Percentiles rank a stretch among this genome's conserved stretches.
phyloP scores from a whole-genome alignment of 1,284 basidiomycete genomes.

The Ceratobasidium theobromae region DNA sequence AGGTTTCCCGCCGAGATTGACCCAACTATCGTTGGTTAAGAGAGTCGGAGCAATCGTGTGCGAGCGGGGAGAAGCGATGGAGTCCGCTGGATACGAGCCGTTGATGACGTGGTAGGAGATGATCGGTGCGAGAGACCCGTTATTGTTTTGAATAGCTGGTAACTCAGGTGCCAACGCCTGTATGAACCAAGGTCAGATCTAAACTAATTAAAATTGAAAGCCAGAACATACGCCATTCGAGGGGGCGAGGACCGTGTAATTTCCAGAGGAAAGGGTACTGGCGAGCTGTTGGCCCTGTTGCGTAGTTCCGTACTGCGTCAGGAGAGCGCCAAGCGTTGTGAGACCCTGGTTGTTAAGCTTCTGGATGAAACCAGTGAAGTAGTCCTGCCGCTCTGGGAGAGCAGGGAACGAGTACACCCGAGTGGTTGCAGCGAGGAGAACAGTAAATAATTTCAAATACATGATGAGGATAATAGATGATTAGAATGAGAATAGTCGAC shows the following conservation, averaged over 20 bases:
- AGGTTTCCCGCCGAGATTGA: slow-evolving; percentile 42
- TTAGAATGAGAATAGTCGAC: neutral
- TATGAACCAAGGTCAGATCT: slow-evolving; percentile 44
- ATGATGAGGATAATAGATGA: slow-evolving; percentile 6
- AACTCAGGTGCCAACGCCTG: slow-evolving; percentile 44
- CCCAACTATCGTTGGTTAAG: slow-evolving; percentile 38
- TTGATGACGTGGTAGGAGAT: slow-evolving; percentile 44
- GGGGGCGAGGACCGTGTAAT: slow-evolving; percentile 47
- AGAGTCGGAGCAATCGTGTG: slow-evolving; percentile 28
- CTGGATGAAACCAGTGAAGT: slow-evolving; percentile 12
- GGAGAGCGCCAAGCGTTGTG: slow-evolving; percentile 40
- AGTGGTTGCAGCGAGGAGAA: slow-evolving; percentile 2
- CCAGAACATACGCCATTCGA: slow-evolving; percentile 43
- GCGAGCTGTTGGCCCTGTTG: slow-evolving; percentile 41
- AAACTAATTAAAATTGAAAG: slow-evolving; percentile 40
- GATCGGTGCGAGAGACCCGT: neutral
- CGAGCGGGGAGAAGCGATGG: slow-evolving; percentile 11
- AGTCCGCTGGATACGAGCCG: slow-evolving; percentile 40
- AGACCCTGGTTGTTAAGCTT: slow-evolving; percentile 38
- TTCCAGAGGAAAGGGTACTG: slow-evolving; percentile 38
- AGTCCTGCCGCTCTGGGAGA: slow-evolving; percentile 8
- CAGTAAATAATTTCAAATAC: slow-evolving; percentile 5
- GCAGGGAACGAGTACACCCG: neutral
- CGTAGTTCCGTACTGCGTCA: slow-evolving; percentile 39
- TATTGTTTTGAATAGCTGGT: neutral